Evolutionary conservation across 208 protist species (phyloP).

Genomic region (Leptomonas pyrrhocoris): DNA sequence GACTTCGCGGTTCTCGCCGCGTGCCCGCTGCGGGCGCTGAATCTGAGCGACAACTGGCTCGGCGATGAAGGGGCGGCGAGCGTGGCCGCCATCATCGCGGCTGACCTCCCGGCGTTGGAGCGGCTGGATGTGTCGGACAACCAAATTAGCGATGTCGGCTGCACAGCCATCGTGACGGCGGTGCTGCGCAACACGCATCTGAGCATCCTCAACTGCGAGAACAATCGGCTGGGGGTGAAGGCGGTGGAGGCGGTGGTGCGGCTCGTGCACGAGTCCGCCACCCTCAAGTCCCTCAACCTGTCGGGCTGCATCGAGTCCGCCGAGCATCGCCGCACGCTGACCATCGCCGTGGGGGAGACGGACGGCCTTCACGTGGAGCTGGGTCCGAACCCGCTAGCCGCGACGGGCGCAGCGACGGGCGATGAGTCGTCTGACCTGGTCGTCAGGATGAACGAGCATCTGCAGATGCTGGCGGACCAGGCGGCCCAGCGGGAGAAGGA

Average conservation of each 20-base stretch:
- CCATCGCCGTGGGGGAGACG: conserved; percentile 60
- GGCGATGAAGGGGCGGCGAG: conserved; percentile 81
- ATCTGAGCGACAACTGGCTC: conserved; percentile 77
- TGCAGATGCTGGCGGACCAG: conserved; percentile 74
- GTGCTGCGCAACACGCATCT: conserved; percentile 68
- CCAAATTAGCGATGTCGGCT: conserved; percentile 68
- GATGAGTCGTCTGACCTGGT: conserved; percentile 29
- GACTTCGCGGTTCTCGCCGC: conserved; percentile 29
- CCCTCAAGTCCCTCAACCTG: conserved; percentile 82
- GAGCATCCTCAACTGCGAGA: conserved; percentile 51
- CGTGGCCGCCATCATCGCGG: conserved; percentile 61
- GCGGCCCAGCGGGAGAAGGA: conserved; percentile 63
- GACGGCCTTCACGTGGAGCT: conserved; percentile 80
- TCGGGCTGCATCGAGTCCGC: conserved; percentile 53
- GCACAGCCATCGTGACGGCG: conserved; percentile 50
- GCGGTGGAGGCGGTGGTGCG: conserved; percentile 52
- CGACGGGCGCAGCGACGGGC: conserved; percentile 11
- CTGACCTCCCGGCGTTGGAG: conserved; percentile 60
- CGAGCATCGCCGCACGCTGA: conserved; percentile 60
- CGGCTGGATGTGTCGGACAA: conserved; percentile 75
- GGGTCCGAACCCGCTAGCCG: conserved; percentile 49
- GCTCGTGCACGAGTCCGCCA: conserved; percentile 56
- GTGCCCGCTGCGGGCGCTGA: conserved; percentile 51
- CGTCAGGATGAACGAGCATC: conserved; percentile 60
- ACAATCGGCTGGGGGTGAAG: conserved; percentile 68